Evolutionary conservation across 805 yeast genomes (phyloP), one percentile per base, ranked within the genome.

Genomic region (Phaffomyces antillensis): DNA sequence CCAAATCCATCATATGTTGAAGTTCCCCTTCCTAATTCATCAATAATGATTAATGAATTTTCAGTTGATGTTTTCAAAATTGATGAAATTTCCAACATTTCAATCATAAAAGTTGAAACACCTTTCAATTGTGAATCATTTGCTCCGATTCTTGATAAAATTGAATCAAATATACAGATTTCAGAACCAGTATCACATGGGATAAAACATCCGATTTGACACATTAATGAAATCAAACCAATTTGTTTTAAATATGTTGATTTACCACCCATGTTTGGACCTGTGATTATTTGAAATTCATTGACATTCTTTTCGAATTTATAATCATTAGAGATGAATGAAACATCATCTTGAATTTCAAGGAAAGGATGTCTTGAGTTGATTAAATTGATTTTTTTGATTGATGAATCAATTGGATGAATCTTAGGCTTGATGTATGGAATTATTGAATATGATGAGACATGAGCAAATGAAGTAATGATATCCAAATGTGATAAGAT

Each of bases 211-310:
- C 97, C 97, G 18, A 88, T 77, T 61, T 90, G 97, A 25, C 87
- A 86, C 86, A 90, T 74, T 40, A 90, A 66, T 3, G 93, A 82
- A 44, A 89, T 83, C 1, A 85, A 93, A 12, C 96, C 97, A 40
- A 86, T 72, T 56, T 90, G 96, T 51, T 96, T 74, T 41, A 90
- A 88, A 61, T 86, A 90, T 0, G 97, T 90, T 0, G 96, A 88
- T 62, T 90, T 90, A 60, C 97, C 97, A 50, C 97, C 97, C 97
- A 90, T 90, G 61, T 90, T 90, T 33, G 97, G 97, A 31, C 97
- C 97, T 0, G 97, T 90, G 24, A 93, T 87, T 18, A 93, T 84
- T 8, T 79, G 71, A 56, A 93, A 91, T 47, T 86, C 89, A 13
- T 77, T 69, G 5, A 64, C 61, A 15, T 70, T 75, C 40, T 78